phyloP scores from a whole-genome alignment of 2,329 filamentous ascomycete species.

The Talaromyces sp. region DNA sequence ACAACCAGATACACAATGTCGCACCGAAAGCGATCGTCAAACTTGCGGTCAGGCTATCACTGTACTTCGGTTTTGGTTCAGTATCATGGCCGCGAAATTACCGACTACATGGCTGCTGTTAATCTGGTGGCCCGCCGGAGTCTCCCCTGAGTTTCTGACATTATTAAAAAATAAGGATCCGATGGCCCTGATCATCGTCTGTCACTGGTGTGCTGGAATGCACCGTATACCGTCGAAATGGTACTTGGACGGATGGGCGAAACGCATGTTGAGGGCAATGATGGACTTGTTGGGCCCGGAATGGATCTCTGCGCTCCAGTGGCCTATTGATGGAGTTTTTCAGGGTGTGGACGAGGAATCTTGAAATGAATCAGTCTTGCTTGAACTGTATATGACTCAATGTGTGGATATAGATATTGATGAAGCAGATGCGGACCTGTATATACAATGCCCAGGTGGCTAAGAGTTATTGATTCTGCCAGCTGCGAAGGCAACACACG shows the following conservation, averaged over 20 bases:
- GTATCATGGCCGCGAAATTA: constrained; percentile 12
- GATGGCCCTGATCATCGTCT: constrained; percentile 11
- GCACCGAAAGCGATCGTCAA: constrained; percentile 4
- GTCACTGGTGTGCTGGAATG: constrained; percentile 15
- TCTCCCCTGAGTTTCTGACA: constrained; percentile 9
- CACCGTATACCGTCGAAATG: constrained; percentile 5
- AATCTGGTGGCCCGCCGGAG: constrained; percentile 13
- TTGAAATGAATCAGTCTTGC: not conserved
- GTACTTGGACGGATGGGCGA: constrained; percentile 13
- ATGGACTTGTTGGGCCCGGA: constrained; percentile 10
- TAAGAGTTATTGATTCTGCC: not conserved
- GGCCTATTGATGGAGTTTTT: constrained; percentile 11
- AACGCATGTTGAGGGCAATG: constrained; percentile 12
- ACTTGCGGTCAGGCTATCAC: constrained; percentile 12
- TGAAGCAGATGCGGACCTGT: not conserved
- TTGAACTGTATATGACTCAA: not conserved
- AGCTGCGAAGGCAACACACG: not conserved
- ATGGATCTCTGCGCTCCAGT: constrained; percentile 10
- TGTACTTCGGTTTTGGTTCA: constrained; percentile 14
- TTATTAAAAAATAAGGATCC: constrained; percentile 10
- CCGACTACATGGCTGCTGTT: constrained; percentile 15
- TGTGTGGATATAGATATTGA: not conserved
- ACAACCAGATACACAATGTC: not conserved
- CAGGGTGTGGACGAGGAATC: not conserved
- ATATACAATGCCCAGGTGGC: not conserved